Evolutionary conservation across 768 basidiomycete species (phyloP), one percentile per base, ranked within the genome.

Genomic region (Gymnopilus junonius): DNA sequence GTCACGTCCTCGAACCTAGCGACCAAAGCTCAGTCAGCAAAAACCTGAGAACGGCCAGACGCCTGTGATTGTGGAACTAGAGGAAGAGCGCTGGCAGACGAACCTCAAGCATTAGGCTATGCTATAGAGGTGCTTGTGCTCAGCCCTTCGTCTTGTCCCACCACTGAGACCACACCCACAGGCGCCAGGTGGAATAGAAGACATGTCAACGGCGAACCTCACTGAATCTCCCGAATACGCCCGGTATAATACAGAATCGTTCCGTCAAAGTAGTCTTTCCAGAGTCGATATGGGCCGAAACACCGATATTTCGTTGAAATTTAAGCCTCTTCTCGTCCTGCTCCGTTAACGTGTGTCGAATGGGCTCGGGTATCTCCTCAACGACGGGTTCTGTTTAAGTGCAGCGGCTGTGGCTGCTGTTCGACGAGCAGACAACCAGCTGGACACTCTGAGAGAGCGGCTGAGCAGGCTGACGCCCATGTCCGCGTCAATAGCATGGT

Each of bases 261-360:
- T 99, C 97, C 29, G 97, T 99, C 68, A 99, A 77, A 2, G 97
- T 99, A 0, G 97, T 99, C 82, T 99, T 99, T 27, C 97, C 97
- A 3, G 95, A 95, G 75, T 97, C 94, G 67, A 96, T 96, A 72
- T 96, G 94, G 0, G 95, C 95, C 3, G 92, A 94, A 63, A 99
- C 92, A 67, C 97, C 97, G 64, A 99, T 97, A 75, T 99, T 99
- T 66, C 97, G 82, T 75, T 99, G 94, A 61, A 86, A 87, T 21
- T 75, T 78, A 42, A 98, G 83, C 11, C 92, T 82, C 62, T 77
- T 71, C 57, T 80, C 65, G 78, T 99, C 97, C 53, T 80, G 77
- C 6, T 88, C 87, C 1, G 90, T 82, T 66, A 93, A 79, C 2
- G 77, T 66, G 67, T 84, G 80, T 59, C 71, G 76, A 32, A 79